A percentile compares a stretch with the other conserved stretches of the same genome.
These are phyloP conservation scores for Lentinula novae-zelandiae DNA, from an alignment of 1,284 basidiomycete species.

Conservation along the genomic window DNA sequence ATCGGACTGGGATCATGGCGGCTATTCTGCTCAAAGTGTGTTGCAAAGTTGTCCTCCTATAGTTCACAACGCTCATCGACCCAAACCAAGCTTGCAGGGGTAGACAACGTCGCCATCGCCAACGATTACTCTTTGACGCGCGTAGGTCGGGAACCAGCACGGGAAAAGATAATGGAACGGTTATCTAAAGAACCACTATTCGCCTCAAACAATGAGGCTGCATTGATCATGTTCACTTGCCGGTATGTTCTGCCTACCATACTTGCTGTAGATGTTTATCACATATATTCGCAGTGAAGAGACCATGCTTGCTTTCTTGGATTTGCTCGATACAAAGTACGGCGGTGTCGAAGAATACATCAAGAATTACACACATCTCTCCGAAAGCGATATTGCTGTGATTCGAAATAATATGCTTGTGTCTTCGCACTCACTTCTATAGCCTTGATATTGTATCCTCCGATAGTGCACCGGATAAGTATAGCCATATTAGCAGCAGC, in stretches of 20 bases:
- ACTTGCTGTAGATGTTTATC: background rate
- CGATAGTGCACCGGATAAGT: too few species aligned
- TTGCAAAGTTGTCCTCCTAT: background rate
- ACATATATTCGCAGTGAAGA: constrained; percentile 44
- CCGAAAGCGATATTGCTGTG: constrained; percentile 53
- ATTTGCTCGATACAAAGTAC: constrained; percentile 56
- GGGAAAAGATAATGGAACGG: constrained; percentile 63
- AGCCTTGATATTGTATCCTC: background rate
- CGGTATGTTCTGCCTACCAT: constrained; percentile 37
- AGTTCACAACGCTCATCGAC: constrained; percentile 2
- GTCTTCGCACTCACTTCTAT: constrained; percentile 20
- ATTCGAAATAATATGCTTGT: constrained; percentile 61
- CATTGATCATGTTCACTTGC: constrained; percentile 74
- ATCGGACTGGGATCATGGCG: constrained; percentile 73
- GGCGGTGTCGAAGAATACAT: constrained; percentile 64
- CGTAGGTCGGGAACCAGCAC: constrained; percentile 71
- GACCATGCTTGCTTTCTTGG: constrained; percentile 68
- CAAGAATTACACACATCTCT: constrained; percentile 48
- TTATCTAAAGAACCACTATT: constrained; percentile 68
- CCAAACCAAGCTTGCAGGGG: constrained; percentile 57
- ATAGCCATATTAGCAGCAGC: too few species aligned
- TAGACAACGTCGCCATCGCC: constrained; percentile 57
- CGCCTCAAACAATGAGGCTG: constrained; percentile 64
- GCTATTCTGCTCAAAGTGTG: constrained; percentile 66
- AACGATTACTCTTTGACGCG: constrained; percentile 74